phyloP scores from a whole-genome alignment of 768 basidiomycete species.

The Rhizopogon sp. region DNA sequence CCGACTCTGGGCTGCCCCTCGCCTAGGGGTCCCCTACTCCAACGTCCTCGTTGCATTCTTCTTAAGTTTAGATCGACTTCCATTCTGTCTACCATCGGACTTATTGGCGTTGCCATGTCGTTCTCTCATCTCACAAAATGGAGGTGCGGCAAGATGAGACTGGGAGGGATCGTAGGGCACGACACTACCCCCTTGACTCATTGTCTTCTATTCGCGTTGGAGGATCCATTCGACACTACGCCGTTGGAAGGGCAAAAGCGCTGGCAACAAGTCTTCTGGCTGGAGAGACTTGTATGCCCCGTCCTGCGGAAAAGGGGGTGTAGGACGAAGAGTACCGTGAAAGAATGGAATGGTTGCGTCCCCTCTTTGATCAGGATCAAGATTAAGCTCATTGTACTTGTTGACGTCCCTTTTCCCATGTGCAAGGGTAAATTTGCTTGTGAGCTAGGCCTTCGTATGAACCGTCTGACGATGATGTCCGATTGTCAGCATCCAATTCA shows the following conservation, averaged over 20 bases:
- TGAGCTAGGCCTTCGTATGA: neutral
- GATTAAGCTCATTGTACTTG: constrained; percentile 2
- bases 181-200: constrained; percentile 46
- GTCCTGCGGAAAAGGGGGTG: constrained; percentile 43
- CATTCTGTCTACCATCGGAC: neutral
- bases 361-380: constrained; percentile 11
- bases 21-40: too few relatives aligned
- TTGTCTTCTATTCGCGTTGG: constrained; percentile 55
- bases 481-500: neutral
- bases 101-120: constrained; percentile 19
- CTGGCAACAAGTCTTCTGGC: constrained; percentile 56
- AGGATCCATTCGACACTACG: constrained; percentile 79
- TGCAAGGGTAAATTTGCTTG: constrained; percentile 19
- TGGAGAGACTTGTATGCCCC: constrained; percentile 49
- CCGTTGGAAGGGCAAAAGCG: constrained; percentile 80
- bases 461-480: neutral
- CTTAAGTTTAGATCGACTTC: constrained; percentile 1
- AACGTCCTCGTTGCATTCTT: constrained; percentile 10
- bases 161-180: constrained; percentile 9
- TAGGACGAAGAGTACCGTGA: constrained; percentile 63
- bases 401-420: constrained; percentile 13
- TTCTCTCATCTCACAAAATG: constrained; percentile 39
- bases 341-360: constrained; percentile 63
- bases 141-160: constrained; percentile 17
- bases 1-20: too few relatives aligned